These are phyloP conservation scores for Periconia sp. DNA, from an alignment of 2,329 filamentous ascomycete species.

Conservation along the genomic window DNA sequence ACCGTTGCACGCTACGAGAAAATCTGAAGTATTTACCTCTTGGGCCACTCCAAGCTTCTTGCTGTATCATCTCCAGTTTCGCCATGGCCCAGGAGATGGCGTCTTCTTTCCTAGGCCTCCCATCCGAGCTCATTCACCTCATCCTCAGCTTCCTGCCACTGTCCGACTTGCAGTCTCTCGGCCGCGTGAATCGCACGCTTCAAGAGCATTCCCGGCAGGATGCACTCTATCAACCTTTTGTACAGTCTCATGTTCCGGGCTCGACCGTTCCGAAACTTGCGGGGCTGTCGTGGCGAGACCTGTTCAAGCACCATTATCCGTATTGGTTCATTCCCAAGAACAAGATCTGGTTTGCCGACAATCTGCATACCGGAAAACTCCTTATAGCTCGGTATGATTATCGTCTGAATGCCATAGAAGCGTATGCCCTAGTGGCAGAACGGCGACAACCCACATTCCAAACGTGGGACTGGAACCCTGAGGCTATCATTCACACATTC, in stretches of 20 bases:
- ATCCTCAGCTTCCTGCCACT: slow-evolving; percentile 72
- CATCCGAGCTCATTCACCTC: slow-evolving; percentile 75
- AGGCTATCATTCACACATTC: slow-evolving; percentile 76
- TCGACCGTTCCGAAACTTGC: slow-evolving; percentile 48
- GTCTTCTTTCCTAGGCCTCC: slow-evolving; percentile 63
- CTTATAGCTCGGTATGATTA: slow-evolving; percentile 80
- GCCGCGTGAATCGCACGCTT: slow-evolving; percentile 67
- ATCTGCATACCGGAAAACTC: slow-evolving; percentile 73
- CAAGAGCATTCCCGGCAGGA: slow-evolving; percentile 67
- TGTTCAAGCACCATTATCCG: slow-evolving; percentile 77
- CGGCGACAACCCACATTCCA: slow-evolving; percentile 62
- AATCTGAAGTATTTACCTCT: too few species aligned
- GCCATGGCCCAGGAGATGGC: slow-evolving; percentile 17
- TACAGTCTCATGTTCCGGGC: slow-evolving; percentile 70
- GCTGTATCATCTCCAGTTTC: background rate
- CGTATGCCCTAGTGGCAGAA: slow-evolving; percentile 75
- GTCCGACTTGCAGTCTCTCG: slow-evolving; percentile 65
- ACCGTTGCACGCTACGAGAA: too few species aligned
- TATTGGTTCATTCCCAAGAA: slow-evolving; percentile 83
- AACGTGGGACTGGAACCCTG: slow-evolving; percentile 68
- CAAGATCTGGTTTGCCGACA: slow-evolving; percentile 87
- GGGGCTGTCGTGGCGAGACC: slow-evolving; percentile 70
- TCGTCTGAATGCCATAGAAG: slow-evolving; percentile 76
- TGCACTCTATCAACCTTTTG: slow-evolving; percentile 71
- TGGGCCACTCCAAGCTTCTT: slow-evolving; percentile 5